These are phyloP conservation scores for Coniochaeta sp. DNA, from an alignment of 2,329 filamentous ascomycete species.

Conservation along the genomic window DNA sequence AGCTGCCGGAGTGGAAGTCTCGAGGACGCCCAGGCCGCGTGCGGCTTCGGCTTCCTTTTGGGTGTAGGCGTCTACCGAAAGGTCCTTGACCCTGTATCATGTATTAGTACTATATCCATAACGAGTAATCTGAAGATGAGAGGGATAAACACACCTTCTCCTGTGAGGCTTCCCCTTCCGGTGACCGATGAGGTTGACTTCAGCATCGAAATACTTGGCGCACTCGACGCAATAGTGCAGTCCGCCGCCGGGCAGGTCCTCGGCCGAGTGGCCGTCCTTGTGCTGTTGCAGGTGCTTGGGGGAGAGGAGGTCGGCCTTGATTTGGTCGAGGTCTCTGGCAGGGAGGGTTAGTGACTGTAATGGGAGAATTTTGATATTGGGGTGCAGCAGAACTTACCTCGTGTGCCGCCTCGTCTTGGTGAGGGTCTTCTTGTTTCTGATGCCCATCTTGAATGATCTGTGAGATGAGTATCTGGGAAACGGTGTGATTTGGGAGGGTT, in stretches of 20 bases:
- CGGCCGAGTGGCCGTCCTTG: conserved; percentile 69
- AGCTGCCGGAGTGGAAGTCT: conserved; percentile 12
- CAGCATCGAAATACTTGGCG: conserved; percentile 92
- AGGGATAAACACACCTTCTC: conserved; percentile 55
- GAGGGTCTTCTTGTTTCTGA: conserved; percentile 57
- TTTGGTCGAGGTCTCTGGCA: conserved; percentile 83
- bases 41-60: conserved; percentile 83
- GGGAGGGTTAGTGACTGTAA: conserved; percentile 9
- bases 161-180: conserved; percentile 88
- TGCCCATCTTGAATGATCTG: conserved; percentile 50
- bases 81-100: conserved; percentile 61
- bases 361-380: not conserved
- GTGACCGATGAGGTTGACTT: conserved; percentile 68
- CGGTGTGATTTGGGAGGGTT: not conserved
- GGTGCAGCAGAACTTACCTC: conserved; percentile 38
- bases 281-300: conserved; percentile 74
- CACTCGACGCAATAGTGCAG: conserved; percentile 86
- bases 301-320: conserved; percentile 73
- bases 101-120: conserved; percentile 10
- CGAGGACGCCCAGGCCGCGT: conserved; percentile 44
- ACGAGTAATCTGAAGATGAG: not conserved
- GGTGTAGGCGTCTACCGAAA: conserved; percentile 79
- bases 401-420: conserved; percentile 69
- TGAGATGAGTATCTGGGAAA: not conserved
- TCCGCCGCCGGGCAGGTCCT: conserved; percentile 84